Conservation (phyloP, 768 basidiomycete species). For the Neoboletus subvelutipes region DNA sequence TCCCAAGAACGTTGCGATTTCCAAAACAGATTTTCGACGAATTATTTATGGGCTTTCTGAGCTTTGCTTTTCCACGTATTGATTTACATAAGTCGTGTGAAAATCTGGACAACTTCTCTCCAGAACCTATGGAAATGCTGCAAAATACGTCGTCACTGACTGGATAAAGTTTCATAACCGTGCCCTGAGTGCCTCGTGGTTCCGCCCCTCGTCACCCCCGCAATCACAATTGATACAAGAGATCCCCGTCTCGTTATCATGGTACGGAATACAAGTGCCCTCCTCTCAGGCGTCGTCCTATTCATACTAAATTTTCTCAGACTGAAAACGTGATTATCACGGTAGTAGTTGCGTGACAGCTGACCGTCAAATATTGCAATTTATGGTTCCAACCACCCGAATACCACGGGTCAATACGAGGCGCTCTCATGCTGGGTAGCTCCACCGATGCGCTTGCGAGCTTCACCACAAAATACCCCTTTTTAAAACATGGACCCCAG, state of each 20-base stretch:
- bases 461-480: slow-evolving; percentile 11
- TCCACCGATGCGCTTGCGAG: slow-evolving; percentile 3
- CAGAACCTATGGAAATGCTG: no score
- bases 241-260: slow-evolving; percentile 17
- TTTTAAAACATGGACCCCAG: slow-evolving; percentile 19
- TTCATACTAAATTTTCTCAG: slow-evolving; percentile 21
- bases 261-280: slow-evolving; percentile 5
- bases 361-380: slow-evolving; percentile 3
- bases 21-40: no score
- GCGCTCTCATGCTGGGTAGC: background rate
- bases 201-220: slow-evolving; percentile 22
- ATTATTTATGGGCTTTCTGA: no score
- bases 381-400: slow-evolving; percentile 1
- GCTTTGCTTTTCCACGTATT: no score
- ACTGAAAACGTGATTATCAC: slow-evolving; percentile 19
- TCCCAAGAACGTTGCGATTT: no score
- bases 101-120: no score
- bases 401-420: slow-evolving; percentile 7
- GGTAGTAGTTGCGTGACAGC: slow-evolving; percentile 11
- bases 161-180: slow-evolving; percentile 27
- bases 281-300: slow-evolving; percentile 9
- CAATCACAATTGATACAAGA: slow-evolving; percentile 14
- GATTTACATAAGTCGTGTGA: no score
- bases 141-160: no score
- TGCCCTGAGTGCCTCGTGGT: slow-evolving; percentile 20